Base-by-base conservation (phyloP, 176 grass and related monocot species). In the Aegilops tauschii region DNA sequence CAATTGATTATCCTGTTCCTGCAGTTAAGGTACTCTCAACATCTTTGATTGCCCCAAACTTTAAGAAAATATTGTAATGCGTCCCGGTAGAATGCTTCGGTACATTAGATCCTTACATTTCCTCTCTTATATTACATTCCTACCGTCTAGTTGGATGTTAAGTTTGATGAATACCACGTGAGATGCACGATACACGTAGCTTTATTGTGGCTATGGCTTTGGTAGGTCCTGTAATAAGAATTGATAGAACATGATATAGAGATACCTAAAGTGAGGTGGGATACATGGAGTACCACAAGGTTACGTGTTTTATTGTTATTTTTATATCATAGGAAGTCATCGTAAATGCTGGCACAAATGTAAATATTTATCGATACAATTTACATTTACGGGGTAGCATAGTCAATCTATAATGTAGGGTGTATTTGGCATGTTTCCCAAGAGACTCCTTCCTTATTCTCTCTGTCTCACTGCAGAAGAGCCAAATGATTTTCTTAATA, bases 1-100 rank as follows among this genome's bases (percentile, higher is more conserved):
- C 76, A 84, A 99, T 99, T 65, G 93, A 86, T 86, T 99, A 91
- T 86, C 89, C 94, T 83, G 94, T 99, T 87, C 92, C 94, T 31
- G 90, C 94, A 85, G 58, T 80, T 31, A 93, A 91, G 89, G 97
- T 99, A 93, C 77, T 87, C 25, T 63, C 25, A 45, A 12, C 30
- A 75, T 85, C n/a, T 61, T 88, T 40, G 8, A 73, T 21, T 84
- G 20, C 11, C 54, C 28, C 13, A 80, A 65, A 30, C 47, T n/a
- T 69, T 67, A 61, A 49, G 35, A 16, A 45, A 52, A 21, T 36
- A 37, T 76, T 81, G 39, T 12, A 73, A 23, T 5, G 7, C 12
- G 36, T 12, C 5, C 12, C 8, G 25, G 34, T 61, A 44, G 20
- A 45, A 65, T 67, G 49, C 73, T 6, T 11, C 65, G 59, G 14